Evolutionary conservation across 2,329 filamentous ascomycete species (phyloP), one percentile per base, ranked within the genome.

Genomic region (Penicillium occitanis): DNA sequence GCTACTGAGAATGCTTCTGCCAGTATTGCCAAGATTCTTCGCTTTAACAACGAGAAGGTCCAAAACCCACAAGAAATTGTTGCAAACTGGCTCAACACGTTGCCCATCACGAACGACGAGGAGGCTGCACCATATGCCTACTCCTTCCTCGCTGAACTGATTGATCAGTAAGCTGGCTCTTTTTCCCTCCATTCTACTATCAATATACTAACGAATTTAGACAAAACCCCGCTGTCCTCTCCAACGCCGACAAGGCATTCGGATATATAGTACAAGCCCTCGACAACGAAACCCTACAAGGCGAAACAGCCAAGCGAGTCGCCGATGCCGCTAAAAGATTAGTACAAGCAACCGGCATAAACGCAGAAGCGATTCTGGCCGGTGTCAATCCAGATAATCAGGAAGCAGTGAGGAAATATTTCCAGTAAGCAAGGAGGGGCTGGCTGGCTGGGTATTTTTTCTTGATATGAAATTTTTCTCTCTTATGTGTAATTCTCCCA

Each of bases 1-100:
- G 95, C 95, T 1, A 98, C 95, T 1, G 95, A 99, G 81, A 99
- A 99, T 75, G 94, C 94, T 6, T 97, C 92, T 71, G 94, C 95
- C 50, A 93, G 92, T 71, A 95, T 99, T 74, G 95, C 95, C 42
- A 99, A 99, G 85, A 94, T 99, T 63, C 84, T 99, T 70, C 93
- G 97, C 76, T 97, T 90, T 82, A 97, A 96, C 79, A 83, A 88
- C 28, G 84, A 84, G 70, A 91, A 91, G 75, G 89, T 99, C 19
- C 84, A 83, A 63, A 92, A 96, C 73, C 84, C 87, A 60, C 89
- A 95, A 74, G 86, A 90, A 44, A 85, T 97, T 30, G 88, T 92
- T 50, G 81, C 84, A n/a, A 90, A 91, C 75, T 99, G 95, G 95
- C 82, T 99, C 59, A 89, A 92, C 70, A 97, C 94, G 0, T 83